phyloP scores from a whole-genome alignment of 768 basidiomycete species.

The Hortiboletus flavorubellus region DNA sequence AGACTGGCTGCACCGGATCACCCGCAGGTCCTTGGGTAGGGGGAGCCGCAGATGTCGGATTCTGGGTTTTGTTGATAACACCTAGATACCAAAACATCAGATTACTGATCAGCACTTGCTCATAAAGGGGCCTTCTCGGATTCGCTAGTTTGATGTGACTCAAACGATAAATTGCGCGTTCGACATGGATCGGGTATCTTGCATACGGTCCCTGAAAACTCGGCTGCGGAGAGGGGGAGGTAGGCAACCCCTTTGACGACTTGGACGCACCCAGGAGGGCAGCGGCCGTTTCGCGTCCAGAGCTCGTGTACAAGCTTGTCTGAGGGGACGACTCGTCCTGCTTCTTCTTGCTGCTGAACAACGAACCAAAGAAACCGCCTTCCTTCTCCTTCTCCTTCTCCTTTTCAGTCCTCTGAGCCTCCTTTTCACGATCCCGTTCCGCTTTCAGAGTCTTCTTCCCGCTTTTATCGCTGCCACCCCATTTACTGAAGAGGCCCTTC shows the following conservation, averaged over 20 bases:
- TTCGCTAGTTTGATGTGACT: slow-evolving; percentile 99
- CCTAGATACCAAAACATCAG: slow-evolving; percentile 99
- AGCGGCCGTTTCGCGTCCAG: slow-evolving; percentile 82
- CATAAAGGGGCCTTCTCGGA: slow-evolving; percentile 91
- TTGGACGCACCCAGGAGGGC: slow-evolving; percentile 84
- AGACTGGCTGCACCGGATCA: slow-evolving; percentile 26
- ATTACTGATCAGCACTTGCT: slow-evolving; percentile 92
- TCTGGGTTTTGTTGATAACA: slow-evolving; percentile 90
- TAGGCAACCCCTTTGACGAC: slow-evolving; percentile 62
- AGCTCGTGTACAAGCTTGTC: slow-evolving; percentile 34
- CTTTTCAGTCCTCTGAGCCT: slow-evolving; percentile 46
- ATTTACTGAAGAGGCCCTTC: slow-evolving; percentile 63
- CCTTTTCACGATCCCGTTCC: slow-evolving; percentile 47
- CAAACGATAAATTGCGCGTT: slow-evolving; percentile 94
- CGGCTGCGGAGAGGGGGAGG: slow-evolving; percentile 56
- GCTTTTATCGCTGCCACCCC: slow-evolving; percentile 56
- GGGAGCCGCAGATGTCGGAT: slow-evolving; percentile 35
- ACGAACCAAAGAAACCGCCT: slow-evolving; percentile 85
- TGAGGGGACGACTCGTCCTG: slow-evolving; percentile 60
- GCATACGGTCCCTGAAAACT: slow-evolving; percentile 48
- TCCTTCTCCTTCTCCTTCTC: slow-evolving; percentile 55
- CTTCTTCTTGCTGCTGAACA: slow-evolving; percentile 88
- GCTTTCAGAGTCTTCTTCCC: slow-evolving; percentile 51
- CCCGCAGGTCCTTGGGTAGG: slow-evolving; percentile 30
- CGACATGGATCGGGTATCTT: slow-evolving; percentile 97